Evolutionary conservation across 108 stramenopile species (phyloP).

Genomic region (Parietichytrium sp.): DNA sequence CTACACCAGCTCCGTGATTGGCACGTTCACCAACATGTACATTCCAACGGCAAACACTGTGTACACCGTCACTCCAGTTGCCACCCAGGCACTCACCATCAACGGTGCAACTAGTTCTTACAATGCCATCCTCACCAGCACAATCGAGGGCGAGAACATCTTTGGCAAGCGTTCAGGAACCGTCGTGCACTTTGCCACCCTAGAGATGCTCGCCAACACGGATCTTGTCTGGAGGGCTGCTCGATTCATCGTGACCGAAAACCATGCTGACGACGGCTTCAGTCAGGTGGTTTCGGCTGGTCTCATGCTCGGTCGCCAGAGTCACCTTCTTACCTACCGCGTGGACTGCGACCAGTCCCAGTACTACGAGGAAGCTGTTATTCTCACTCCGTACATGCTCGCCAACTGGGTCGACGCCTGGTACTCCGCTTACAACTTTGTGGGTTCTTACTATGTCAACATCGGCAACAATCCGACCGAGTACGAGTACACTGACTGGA

Average conservation of each 20-base stretch:
- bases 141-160: neutral
- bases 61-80: neutral
- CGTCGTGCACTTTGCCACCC: constrained; percentile 22
- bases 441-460: constrained; percentile 27
- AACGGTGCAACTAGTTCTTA: neutral
- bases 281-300: no score
- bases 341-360: constrained; percentile 25
- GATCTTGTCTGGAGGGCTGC: constrained; percentile 28
- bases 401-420: neutral
- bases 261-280: no score
- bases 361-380: neutral
- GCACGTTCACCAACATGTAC: constrained; percentile 25
- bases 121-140: neutral
- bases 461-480: neutral
- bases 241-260: no score
- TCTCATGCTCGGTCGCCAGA: neutral
- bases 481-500: constrained; percentile 39
- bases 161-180: constrained; percentile 6
- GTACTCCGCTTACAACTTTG: constrained; percentile 25
- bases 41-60: neutral
- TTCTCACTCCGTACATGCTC: neutral
- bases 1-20: neutral
- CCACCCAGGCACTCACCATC: neutral
- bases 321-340: neutral
- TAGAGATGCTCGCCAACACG: constrained; percentile 1